Percentiles rank a stretch among this genome's conserved stretches.
Evolutionary conservation across 2,329 filamentous ascomycete genomes (phyloP).

Genomic region (Colletotrichum chlorophyti): DNA sequence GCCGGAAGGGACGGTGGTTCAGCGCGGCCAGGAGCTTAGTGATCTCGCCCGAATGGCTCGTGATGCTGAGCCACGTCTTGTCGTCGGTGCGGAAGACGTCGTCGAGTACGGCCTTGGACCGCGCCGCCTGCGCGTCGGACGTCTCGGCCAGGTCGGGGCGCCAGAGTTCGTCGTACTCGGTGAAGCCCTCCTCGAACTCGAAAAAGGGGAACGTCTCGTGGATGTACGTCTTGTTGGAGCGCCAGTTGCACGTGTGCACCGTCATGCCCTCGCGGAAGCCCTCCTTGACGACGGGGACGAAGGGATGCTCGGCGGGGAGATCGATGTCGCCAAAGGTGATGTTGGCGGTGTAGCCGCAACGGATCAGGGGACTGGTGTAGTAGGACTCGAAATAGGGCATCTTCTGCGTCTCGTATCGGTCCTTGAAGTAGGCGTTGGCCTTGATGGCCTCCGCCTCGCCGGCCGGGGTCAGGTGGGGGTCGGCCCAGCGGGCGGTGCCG

Average conservation of each 20-base stretch:
- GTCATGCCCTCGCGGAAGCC: constrained; percentile 70
- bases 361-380: constrained; percentile 68
- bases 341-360: constrained; percentile 68
- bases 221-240: constrained; percentile 62
- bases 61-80: constrained; percentile 64
- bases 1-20: constrained; percentile 65
- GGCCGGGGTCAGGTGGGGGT: constrained; percentile 64
- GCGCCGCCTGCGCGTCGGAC: constrained; percentile 52
- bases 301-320: constrained; percentile 57
- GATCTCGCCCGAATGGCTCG: constrained; percentile 67
- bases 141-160: constrained; percentile 49
- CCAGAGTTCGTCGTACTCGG: constrained; percentile 59
- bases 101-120: constrained; percentile 58
- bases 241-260: constrained; percentile 72
- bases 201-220: constrained; percentile 57
- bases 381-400: constrained; percentile 69
- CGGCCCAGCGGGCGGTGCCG: constrained; percentile 66
- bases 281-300: constrained; percentile 69
- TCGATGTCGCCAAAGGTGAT: constrained; percentile 64
- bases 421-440: constrained; percentile 65
- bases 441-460: constrained; percentile 64
- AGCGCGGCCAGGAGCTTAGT: constrained; percentile 58
- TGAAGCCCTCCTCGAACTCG: constrained; percentile 66
- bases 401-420: constrained; percentile 56
- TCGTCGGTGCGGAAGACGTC: constrained; percentile 61